A percentile compares a stretch with the other conserved stretches of the same genome.
Evolutionary conservation across 192 early-diverging fungal species (phyloP).

Genomic region (Phlyctochytrium arcticum): DNA sequence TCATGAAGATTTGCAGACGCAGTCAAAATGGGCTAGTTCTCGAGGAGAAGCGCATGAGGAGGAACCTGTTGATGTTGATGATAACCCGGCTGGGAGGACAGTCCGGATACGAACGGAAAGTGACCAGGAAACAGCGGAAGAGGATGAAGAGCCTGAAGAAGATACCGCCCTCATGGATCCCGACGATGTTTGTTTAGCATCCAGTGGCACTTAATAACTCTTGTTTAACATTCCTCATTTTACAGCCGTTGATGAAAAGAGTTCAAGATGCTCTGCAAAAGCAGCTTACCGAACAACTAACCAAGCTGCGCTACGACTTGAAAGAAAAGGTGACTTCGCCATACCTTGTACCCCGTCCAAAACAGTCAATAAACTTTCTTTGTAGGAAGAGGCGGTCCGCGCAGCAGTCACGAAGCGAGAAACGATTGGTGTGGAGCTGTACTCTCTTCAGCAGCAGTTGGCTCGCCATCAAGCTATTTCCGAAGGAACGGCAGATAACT

Average conservation of each 20-base stretch:
- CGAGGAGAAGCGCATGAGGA: too few species aligned
- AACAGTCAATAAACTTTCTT: not conserved
- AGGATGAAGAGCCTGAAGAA: conserved; percentile 26
- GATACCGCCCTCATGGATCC: conserved; percentile 37
- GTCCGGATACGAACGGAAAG: not conserved
- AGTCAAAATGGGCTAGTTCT: too few species aligned
- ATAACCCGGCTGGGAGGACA: too few species aligned
- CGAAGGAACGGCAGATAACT: conserved; percentile 49
- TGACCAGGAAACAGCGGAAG: too few species aligned
- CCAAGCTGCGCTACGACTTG: conserved; percentile 45
- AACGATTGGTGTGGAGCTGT: conserved; percentile 56
- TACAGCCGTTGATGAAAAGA: conserved; percentile 53
- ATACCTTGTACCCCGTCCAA: not conserved
- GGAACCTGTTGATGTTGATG: too few species aligned
- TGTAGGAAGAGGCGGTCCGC: conserved; percentile 44
- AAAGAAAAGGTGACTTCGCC: conserved; percentile 41
- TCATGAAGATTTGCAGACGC: too few species aligned
- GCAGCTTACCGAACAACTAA: conserved; percentile 43
- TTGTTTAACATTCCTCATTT: not conserved
- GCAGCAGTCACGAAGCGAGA: conserved; percentile 42
- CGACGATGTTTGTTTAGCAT: conserved; percentile 29
- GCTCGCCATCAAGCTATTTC: conserved; percentile 48
- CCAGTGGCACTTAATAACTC: not conserved
- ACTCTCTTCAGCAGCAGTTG: conserved; percentile 55
- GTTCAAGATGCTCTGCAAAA: conserved; percentile 53